Conservation (phyloP, 495 filamentous ascomycete species). For the Aspergillus hancockii region DNA sequence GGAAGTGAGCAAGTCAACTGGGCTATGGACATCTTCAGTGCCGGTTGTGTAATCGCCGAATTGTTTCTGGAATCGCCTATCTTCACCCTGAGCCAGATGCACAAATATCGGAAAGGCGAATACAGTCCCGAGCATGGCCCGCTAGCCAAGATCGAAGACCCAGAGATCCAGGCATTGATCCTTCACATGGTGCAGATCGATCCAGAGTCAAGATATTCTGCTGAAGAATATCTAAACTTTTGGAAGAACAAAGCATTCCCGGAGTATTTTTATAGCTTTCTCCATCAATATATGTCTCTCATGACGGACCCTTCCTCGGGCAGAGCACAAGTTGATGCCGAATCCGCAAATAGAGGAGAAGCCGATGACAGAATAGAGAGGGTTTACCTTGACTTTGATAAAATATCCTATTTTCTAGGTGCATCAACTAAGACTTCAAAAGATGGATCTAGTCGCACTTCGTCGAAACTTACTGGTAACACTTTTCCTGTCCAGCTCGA, state of each 20-base stretch:
- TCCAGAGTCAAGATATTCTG: constrained; percentile 86
- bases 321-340: constrained; percentile 60
- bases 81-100: constrained; percentile 89
- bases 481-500: constrained; percentile 80
- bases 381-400: constrained; percentile 93
- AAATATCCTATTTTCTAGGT: constrained; percentile 90
- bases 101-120: constrained; percentile 87
- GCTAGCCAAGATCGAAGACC: constrained; percentile 83
- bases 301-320: constrained; percentile 93
- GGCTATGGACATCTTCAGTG: constrained; percentile 99
- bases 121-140: constrained; percentile 84
- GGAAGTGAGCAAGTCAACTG: constrained; percentile 71
- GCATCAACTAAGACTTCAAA: constrained; percentile 20
- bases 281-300: constrained; percentile 95
- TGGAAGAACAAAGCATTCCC: constrained; percentile 92
- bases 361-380: constrained; percentile 92
- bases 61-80: constrained; percentile 94
- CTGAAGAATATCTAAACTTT: constrained; percentile 91
- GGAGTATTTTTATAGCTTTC: constrained; percentile 92
- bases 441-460: constrained; percentile 24
- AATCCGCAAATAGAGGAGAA: constrained; percentile 69
- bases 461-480: constrained; percentile 34
- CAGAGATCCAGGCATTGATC: constrained; percentile 82
- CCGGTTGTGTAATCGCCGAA: constrained; percentile 95
- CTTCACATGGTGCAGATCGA: constrained; percentile 94